Percentiles rank a stretch among this genome's conserved stretches.
These are phyloP conservation scores for Leishmania mexicana DNA, from an alignment of 208 protist genomes.

Conservation along the genomic window DNA sequence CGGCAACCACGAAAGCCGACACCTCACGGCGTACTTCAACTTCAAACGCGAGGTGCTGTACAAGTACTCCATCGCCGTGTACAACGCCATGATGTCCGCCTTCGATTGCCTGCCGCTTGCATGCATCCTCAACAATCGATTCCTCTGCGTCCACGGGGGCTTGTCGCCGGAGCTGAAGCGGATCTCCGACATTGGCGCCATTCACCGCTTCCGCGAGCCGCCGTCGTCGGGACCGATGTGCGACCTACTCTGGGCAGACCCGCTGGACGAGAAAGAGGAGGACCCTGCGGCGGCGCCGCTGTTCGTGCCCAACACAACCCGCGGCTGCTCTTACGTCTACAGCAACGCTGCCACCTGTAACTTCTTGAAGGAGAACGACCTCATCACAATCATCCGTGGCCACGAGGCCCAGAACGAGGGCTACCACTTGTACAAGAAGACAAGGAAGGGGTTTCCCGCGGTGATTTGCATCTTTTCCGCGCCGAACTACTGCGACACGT, in stretches of 20 bases:
- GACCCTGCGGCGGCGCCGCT: constrained; percentile 36
- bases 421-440: constrained; percentile 95
- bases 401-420: constrained; percentile 96
- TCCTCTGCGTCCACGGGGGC: constrained; percentile 96
- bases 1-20: constrained; percentile 98
- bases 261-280: constrained; percentile 86
- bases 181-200: constrained; percentile 86
- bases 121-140: constrained; percentile 84
- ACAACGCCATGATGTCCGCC: constrained; percentile 90
- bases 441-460: constrained; percentile 92
- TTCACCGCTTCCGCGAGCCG: constrained; percentile 95
- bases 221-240: constrained; percentile 92
- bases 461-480: constrained; percentile 98
- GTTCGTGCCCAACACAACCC: constrained; percentile 77
- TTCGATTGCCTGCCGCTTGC: constrained; percentile 95
- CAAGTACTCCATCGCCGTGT: constrained; percentile 90
- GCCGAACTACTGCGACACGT: constrained; percentile 98
- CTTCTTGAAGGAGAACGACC: constrained; percentile 96
- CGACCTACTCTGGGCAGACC: constrained; percentile 97
- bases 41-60: constrained; percentile 95
- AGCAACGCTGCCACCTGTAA: constrained; percentile 79
- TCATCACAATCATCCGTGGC: constrained; percentile 96
- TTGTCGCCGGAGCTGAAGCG: constrained; percentile 74
- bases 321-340: constrained; percentile 91
- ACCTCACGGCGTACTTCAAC: constrained; percentile 97